Conservation (phyloP, 2,329 filamentous ascomycete genomes). For the Metarhizium sp. region DNA sequence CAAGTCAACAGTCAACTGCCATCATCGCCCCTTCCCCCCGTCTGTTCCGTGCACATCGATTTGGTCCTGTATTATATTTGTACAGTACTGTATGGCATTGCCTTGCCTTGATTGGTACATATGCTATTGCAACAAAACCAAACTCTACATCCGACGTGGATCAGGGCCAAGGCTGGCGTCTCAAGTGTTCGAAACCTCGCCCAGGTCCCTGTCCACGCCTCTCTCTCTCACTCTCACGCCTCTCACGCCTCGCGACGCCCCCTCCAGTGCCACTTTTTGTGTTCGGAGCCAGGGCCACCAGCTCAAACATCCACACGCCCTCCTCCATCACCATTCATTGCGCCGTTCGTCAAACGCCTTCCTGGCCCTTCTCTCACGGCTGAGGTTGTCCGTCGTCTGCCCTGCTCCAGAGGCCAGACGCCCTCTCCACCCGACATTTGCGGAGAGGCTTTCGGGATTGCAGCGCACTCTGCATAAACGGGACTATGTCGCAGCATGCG, state of each 20-base stretch:
- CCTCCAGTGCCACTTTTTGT: neutral
- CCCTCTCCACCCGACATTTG: conserved; percentile 4
- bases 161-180: conserved; percentile 33
- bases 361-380: neutral
- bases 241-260: neutral
- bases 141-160: conserved; percentile 33
- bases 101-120: no score
- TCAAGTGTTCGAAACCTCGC: conserved; percentile 22
- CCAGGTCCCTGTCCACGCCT: neutral
- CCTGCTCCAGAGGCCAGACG: neutral
- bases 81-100: no score
- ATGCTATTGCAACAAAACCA: no score
- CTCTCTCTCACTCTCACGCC: neutral
- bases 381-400: neutral
- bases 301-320: conserved; percentile 1
- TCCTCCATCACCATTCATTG: neutral
- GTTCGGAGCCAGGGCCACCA: neutral
- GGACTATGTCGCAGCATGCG: conserved; percentile 45
- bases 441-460: conserved; percentile 7
- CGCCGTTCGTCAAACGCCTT: neutral
- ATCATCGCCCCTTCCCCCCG: no score
- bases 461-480: conserved; percentile 10
- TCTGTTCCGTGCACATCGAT: no score
- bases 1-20: no score
- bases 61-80: no score